Evolutionary conservation across 768 basidiomycete genomes (phyloP).

Genomic region (Termitomyces titanicus): DNA sequence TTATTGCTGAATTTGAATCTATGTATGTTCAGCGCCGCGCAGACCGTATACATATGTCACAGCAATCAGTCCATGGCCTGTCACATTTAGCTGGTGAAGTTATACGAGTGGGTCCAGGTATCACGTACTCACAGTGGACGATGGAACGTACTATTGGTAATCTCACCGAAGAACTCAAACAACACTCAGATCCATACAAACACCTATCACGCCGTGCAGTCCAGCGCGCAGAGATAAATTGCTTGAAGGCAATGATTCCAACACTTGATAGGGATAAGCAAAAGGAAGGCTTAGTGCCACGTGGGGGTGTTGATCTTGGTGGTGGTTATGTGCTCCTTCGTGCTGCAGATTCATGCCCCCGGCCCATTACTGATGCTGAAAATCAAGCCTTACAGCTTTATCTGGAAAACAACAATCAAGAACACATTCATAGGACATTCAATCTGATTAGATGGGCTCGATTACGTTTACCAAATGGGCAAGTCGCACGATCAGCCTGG

Average conservation of each 20-base stretch:
- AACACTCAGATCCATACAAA: constrained; percentile 15
- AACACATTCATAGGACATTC: too few relatives aligned
- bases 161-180: constrained; percentile 9
- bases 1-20: constrained; percentile 29
- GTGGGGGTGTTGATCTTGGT: neutral
- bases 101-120: constrained; percentile 19
- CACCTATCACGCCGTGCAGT: constrained; percentile 9
- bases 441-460: constrained; percentile 16
- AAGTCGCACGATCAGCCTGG: constrained; percentile 20
- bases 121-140: constrained; percentile 12
- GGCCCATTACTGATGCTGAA: too few relatives aligned
- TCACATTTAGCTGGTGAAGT: constrained; percentile 24
- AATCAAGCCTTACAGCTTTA: too few relatives aligned
- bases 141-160: constrained; percentile 14
- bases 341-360: too few relatives aligned
- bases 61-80: constrained; percentile 26
- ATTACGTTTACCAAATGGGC: constrained; percentile 18
- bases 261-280: constrained; percentile 1
- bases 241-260: constrained; percentile 8
- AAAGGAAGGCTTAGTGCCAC: neutral
- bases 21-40: constrained; percentile 27
- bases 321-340: too few relatives aligned
- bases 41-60: constrained; percentile 28
- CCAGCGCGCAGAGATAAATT: constrained; percentile 4
- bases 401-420: too few relatives aligned